Percentiles rank a stretch among this genome's conserved stretches.
These are phyloP conservation scores for Elsinoe batatas DNA, from an alignment of 2,329 filamentous ascomycete genomes.

Conservation along the genomic window DNA sequence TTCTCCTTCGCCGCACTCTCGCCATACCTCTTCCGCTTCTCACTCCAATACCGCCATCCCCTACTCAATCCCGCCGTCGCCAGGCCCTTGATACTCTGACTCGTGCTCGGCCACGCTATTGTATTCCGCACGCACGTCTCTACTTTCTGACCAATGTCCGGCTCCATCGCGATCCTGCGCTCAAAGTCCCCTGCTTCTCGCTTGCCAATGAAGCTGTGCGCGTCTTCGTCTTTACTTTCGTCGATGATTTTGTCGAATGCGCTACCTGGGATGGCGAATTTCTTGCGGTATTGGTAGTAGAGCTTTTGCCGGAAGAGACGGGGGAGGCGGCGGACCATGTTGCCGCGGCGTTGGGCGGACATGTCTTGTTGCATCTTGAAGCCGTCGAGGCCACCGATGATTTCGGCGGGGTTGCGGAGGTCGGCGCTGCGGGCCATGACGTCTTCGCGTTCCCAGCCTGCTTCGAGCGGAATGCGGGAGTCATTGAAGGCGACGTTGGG, in stretches of 20 bases:
- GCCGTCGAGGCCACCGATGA: constrained; percentile 46
- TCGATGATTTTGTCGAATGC: constrained; percentile 83
- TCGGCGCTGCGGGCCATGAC: constrained; percentile 32
- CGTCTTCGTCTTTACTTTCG: constrained; percentile 59
- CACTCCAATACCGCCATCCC: constrained; percentile 65
- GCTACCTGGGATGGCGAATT: constrained; percentile 71
- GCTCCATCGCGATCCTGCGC: constrained; percentile 66
- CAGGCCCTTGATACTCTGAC: constrained; percentile 74
- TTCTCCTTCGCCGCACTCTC: constrained; percentile 22
- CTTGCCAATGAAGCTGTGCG: constrained; percentile 52
- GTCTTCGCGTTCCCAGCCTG: constrained; percentile 30
- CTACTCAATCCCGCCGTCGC: constrained; percentile 65
- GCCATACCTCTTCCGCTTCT: constrained; percentile 51
- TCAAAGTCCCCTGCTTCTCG: constrained; percentile 80
- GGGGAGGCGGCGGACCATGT: constrained; percentile 91
- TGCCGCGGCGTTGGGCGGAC: constrained; percentile 80
- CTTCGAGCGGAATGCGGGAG: constrained; percentile 42
- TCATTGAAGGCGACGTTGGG: constrained; percentile 78
- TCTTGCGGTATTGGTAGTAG: constrained; percentile 90
- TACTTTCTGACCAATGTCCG: constrained; percentile 60
- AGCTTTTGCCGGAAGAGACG: constrained; percentile 77
- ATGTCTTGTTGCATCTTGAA: constrained; percentile 75
- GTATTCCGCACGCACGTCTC: constrained; percentile 73
- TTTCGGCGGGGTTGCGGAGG: constrained; percentile 35
- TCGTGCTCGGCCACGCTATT: constrained; percentile 82